These are phyloP conservation scores for Starmerella stellata DNA, from an alignment of 805 yeast species.

Conservation along the genomic window DNA sequence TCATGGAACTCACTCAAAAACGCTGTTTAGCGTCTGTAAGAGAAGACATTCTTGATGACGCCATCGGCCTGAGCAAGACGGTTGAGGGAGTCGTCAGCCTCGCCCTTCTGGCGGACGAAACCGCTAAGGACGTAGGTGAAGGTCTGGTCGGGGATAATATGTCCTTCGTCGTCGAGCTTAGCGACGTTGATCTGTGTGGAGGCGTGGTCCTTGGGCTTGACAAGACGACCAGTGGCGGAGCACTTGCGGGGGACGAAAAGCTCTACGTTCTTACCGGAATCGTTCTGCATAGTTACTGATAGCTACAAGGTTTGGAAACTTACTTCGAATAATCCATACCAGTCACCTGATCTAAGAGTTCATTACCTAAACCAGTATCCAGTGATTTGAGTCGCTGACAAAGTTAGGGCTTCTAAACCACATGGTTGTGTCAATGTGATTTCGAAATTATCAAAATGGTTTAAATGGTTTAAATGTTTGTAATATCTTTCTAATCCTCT, in stretches of 20 bases:
- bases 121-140: conserved; percentile 94
- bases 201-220: conserved; percentile 98
- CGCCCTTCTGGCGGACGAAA: conserved; percentile 97
- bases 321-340: too few relatives aligned
- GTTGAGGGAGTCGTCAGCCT: conserved; percentile 97
- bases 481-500: too few relatives aligned
- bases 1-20: too few relatives aligned
- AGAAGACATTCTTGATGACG: conserved; percentile 59
- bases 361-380: too few relatives aligned
- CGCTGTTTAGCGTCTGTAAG: conserved; percentile 26
- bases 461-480: too few relatives aligned
- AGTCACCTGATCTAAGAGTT: too few relatives aligned
- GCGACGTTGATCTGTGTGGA: conserved; percentile 98
- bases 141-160: conserved; percentile 76
- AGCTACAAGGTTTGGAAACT: too few relatives aligned
- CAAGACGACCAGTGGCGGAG: conserved; percentile 99
- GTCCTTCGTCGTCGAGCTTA: conserved; percentile 93
- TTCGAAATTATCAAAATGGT: too few relatives aligned
- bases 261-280: conserved; percentile 98
- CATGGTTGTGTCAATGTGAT: too few relatives aligned
- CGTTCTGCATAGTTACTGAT: conserved; percentile 88
- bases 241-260: conserved; percentile 99
- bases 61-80: conserved; percentile 98
- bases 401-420: too few relatives aligned
- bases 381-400: too few relatives aligned